These are phyloP conservation scores for Amphirosellinia nigrospora DNA, from an alignment of 495 filamentous ascomycete genomes.

Conservation along the genomic window DNA sequence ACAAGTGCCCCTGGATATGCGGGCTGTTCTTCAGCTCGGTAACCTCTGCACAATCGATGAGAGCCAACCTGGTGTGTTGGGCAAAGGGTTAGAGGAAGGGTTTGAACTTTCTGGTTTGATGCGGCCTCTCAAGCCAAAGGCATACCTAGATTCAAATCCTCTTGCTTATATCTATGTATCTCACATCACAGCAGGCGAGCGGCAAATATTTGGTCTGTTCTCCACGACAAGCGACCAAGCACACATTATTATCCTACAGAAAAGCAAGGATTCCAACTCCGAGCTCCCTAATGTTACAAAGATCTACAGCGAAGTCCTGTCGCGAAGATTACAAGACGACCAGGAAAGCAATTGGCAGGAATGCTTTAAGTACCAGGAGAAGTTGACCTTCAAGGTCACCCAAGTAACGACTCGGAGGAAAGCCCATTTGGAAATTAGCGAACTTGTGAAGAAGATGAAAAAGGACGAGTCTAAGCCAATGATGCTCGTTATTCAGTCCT, in stretches of 20 bases:
- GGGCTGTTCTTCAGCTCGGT: constrained; percentile 86
- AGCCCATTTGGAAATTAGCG: constrained; percentile 82
- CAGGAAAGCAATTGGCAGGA: constrained; percentile 73
- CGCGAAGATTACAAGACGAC: constrained; percentile 68
- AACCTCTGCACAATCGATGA: constrained; percentile 96
- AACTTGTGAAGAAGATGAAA: constrained; percentile 83
- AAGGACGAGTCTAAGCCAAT: constrained; percentile 79
- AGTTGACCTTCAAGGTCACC: constrained; percentile 80
- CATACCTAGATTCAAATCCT: constrained; percentile 72
- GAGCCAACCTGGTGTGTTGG: constrained; percentile 85
- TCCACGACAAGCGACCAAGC: constrained; percentile 82
- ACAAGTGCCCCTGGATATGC: constrained; percentile 80
- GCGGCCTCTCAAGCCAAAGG: constrained; percentile 65
- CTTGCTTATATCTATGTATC: constrained; percentile 89
- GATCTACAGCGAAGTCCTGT: constrained; percentile 80
- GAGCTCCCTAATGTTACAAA: constrained; percentile 89
- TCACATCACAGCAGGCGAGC: constrained; percentile 86
- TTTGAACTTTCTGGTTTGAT: constrained; percentile 85
- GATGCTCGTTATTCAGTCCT: constrained; percentile 88
- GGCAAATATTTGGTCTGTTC: constrained; percentile 92
- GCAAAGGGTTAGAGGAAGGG: constrained; percentile 88
- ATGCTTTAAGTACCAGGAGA: constrained; percentile 85
- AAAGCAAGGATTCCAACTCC: constrained; percentile 71
- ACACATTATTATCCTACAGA: constrained; percentile 84
- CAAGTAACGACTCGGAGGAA: constrained; percentile 90